phyloP scores from a whole-genome alignment of 2,329 filamentous ascomycete species.

The Fusarium pseudograminearum region DNA sequence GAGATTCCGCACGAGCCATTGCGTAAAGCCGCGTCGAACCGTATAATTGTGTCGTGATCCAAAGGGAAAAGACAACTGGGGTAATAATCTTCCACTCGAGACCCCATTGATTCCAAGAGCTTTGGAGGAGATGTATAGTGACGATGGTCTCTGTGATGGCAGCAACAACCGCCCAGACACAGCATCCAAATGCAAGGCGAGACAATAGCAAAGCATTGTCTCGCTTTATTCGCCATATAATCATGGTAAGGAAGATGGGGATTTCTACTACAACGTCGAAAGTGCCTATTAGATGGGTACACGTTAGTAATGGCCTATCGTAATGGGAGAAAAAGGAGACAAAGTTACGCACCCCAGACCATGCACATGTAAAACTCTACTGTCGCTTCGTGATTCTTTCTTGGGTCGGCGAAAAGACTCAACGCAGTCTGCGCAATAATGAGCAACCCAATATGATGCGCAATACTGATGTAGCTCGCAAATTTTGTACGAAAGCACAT shows the following conservation, averaged over 20 bases:
- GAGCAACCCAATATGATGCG: constrained; percentile 9
- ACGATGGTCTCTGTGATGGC: constrained; percentile 1
- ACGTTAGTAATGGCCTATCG: background rate
- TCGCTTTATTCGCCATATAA: constrained; percentile 13
- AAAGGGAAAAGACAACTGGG: constrained; percentile 4
- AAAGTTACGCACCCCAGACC: constrained; percentile 18
- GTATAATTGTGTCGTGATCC: constrained; percentile 20
- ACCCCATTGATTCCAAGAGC: constrained; percentile 10
- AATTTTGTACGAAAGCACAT: constrained; percentile 27
- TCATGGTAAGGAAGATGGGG: constrained; percentile 18
- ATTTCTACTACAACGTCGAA: constrained; percentile 24
- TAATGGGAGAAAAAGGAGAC: rapidly evolving
- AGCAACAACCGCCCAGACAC: constrained; percentile 1
- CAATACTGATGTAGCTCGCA: constrained; percentile 19
- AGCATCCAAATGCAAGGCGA: constrained; percentile 10
- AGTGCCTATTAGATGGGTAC: background rate
- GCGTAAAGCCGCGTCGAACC: constrained; percentile 11
- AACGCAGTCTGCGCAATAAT: constrained; percentile 7
- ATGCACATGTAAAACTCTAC: constrained; percentile 30
- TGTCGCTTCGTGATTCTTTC: constrained; percentile 14
- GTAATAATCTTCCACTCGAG: constrained; percentile 8
- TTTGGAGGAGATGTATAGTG: constrained; percentile 14
- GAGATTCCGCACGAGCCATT: constrained; percentile 10
- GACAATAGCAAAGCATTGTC: background rate
- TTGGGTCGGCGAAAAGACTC: constrained; percentile 8